Percentiles rank a stretch among this genome's conserved stretches.
Evolutionary conservation across 352 stramenopile species (phyloP).

Genomic region (Phytophthora ohioensis): DNA sequence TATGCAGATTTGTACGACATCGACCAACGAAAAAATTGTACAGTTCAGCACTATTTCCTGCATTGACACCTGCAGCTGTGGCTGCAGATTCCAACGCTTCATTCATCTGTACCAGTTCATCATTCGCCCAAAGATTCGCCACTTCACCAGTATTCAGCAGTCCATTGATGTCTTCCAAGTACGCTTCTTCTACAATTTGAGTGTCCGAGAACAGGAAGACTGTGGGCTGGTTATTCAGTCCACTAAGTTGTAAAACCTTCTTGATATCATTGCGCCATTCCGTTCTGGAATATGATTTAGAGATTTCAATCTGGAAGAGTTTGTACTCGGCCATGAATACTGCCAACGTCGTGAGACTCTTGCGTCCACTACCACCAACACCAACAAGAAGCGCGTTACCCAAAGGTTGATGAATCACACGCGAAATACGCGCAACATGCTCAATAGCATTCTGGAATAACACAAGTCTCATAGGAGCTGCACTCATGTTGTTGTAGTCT

Average conservation of each 20-base stretch:
- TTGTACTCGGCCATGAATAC: constrained; percentile 96
- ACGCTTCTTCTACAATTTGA: constrained; percentile 94
- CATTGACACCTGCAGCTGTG: constrained; percentile 71
- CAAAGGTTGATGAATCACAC: constrained; percentile 93
- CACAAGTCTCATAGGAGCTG: constrained; percentile 94
- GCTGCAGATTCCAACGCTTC: constrained; percentile 76
- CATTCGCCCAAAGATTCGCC: constrained; percentile 91
- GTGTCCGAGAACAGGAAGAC: constrained; percentile 95
- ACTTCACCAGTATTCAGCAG: constrained; percentile 95
- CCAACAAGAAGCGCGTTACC: constrained; percentile 95
- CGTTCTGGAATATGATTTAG: constrained; percentile 92
- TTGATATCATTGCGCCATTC: constrained; percentile 96
- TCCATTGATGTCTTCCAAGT: constrained; percentile 94
- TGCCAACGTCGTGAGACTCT: constrained; percentile 93
- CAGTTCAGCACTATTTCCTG: constrained; percentile 74
- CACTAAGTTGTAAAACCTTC: constrained; percentile 81
- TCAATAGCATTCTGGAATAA: constrained; percentile 96
- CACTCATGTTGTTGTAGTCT: constrained; percentile 96
- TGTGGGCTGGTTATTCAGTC: constrained; percentile 85
- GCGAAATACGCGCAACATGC: constrained; percentile 93
- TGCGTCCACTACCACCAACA: constrained; percentile 93
- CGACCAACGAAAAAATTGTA: constrained; percentile 94
- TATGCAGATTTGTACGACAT: constrained; percentile 93
- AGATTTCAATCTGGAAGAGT: constrained; percentile 97
- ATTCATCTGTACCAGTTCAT: constrained; percentile 89